Conservation (phyloP, 495 filamentous ascomycete genomes). For the Neurospora discreta region DNA sequence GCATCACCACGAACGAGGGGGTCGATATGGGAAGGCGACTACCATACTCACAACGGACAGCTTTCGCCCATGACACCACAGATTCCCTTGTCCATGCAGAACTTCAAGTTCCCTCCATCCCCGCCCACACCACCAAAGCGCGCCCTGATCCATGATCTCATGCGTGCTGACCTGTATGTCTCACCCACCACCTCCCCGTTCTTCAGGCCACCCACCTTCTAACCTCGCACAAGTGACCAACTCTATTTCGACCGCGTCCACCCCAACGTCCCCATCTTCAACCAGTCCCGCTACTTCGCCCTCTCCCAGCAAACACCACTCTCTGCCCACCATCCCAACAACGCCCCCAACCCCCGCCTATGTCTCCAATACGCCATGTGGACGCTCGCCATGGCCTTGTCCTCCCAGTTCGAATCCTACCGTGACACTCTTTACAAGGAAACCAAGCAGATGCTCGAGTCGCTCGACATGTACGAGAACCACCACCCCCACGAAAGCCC, state of each 20-base stretch:
- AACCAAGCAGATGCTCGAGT: slow-evolving; percentile 36
- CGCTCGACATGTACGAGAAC: slow-evolving; percentile 19
- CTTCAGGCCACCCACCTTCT: not conserved
- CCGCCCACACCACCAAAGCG: slow-evolving; percentile 13
- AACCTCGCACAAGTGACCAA: slow-evolving; percentile 32
- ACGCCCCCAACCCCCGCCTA: slow-evolving; percentile 16
- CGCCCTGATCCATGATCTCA: slow-evolving; percentile 24
- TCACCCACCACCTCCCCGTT: not conserved
- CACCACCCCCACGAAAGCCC: slow-evolving; percentile 7
- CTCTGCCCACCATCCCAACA: not conserved
- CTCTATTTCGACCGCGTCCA: slow-evolving; percentile 51
- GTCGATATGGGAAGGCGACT: slow-evolving; percentile 13
- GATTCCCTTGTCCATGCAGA: slow-evolving; percentile 8
- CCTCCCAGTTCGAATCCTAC: slow-evolving; percentile 39
- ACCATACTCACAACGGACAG: slow-evolving; percentile 4
- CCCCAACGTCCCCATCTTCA: slow-evolving; percentile 41
- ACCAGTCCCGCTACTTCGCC: slow-evolving; percentile 27
- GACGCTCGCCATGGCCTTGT: slow-evolving; percentile 40
- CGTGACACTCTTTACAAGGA: slow-evolving; percentile 37
- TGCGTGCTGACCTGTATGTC: slow-evolving; percentile 35
- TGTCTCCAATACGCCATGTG: slow-evolving; percentile 48
- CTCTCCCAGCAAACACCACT: slow-evolving; percentile 5
- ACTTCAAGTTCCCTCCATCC: slow-evolving; percentile 23
- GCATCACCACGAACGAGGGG: slow-evolving; percentile 10
- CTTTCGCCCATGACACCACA: slow-evolving; percentile 14